Evolutionary conservation across 805 yeast genomes (phyloP), one percentile per base, ranked within the genome.

Genomic region (Torulaspora gathmanii): DNA sequence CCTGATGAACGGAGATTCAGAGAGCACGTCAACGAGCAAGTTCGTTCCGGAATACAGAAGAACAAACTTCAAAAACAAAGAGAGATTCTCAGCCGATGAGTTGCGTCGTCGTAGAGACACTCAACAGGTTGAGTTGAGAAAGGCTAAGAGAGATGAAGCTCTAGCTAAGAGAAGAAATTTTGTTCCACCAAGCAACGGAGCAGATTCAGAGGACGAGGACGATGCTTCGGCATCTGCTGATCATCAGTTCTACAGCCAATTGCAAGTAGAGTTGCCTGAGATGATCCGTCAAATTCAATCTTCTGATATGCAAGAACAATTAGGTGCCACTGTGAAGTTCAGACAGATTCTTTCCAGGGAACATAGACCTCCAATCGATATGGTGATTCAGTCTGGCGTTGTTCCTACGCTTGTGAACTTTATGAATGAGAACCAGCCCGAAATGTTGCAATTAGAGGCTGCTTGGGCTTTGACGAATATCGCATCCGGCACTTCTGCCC

Each of bases 391-490:
- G 64, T 77, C 90, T 43, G 98, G 98, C 37, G 96, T 91, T 27
- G 93, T 93, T 43, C 95, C 97, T 47, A 82, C 82, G 43, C 78
- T 93, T 65, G 96, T 93, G 44, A 82, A 78, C 57, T 88, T 90
- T 58, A 84, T 93, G 89, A 71, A 73, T 48, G 74, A 77, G 47
- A 73, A 78, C 43, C 89, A 86, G 55, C 86, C 90, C 3, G 89
- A 86, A 59, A 80, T 86, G 75, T 75, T 93, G 58, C 98, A 91
- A 70, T 79, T 93, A 58, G 99, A 93, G 72, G 96, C 98, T 10
- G 97, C 99, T 7, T 93, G 99, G 99, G 98, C 98, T n/a, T 77
- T 93, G 56, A 93, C 99, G 40, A 93, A 93, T 65, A 91, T 93
- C 66, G 98, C 98, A 17, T 87, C 96, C 3, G 99, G 99, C 52